Percentiles rank a stretch among this genome's conserved stretches.
These are phyloP conservation scores for Globisporangium solare DNA, from an alignment of 352 stramenopile genomes.

Conservation along the genomic window DNA sequence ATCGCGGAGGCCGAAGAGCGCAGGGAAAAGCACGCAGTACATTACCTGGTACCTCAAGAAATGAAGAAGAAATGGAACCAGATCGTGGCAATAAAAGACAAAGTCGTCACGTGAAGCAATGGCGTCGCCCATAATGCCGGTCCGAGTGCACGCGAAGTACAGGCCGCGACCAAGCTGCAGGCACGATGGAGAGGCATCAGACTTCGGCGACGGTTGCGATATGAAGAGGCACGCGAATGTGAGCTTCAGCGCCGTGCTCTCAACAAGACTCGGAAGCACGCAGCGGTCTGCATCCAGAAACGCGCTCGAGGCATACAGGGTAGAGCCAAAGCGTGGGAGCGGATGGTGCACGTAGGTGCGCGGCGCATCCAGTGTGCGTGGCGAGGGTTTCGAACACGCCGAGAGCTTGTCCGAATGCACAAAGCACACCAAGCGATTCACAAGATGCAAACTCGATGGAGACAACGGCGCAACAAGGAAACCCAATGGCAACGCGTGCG, in stretches of 20 bases:
- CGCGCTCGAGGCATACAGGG: conserved; percentile 48
- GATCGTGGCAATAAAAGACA: conserved; percentile 13
- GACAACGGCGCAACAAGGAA: conserved; percentile 24
- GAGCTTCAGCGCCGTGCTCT: conserved; percentile 24
- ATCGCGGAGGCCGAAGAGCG: conserved; percentile 20
- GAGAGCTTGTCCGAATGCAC: conserved; percentile 36
- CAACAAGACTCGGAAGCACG: conserved; percentile 24
- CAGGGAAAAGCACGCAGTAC: conserved; percentile 4
- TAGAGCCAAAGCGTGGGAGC: conserved; percentile 28
- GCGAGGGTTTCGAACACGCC: conserved; percentile 42
- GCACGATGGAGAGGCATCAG: conserved; percentile 42
- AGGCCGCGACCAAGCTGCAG: conserved; percentile 41
- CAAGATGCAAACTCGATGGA: conserved; percentile 47
- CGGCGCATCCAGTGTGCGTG: conserved; percentile 49
- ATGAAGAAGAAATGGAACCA: conserved; percentile 21
- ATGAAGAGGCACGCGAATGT: conserved; percentile 26
- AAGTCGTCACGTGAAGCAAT: neutral
- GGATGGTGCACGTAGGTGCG: conserved; percentile 35
- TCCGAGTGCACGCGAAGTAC: conserved; percentile 15
- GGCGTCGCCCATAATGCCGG: neutral
- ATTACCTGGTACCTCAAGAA: conserved; percentile 6
- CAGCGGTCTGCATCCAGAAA: conserved; percentile 55
- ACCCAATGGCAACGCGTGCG: conserved; percentile 16
- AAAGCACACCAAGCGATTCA: conserved; percentile 39
- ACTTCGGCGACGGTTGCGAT: conserved; percentile 33